phyloP scores from a whole-genome alignment of 805 yeast species.

The Phaffomyces opuntiae region DNA sequence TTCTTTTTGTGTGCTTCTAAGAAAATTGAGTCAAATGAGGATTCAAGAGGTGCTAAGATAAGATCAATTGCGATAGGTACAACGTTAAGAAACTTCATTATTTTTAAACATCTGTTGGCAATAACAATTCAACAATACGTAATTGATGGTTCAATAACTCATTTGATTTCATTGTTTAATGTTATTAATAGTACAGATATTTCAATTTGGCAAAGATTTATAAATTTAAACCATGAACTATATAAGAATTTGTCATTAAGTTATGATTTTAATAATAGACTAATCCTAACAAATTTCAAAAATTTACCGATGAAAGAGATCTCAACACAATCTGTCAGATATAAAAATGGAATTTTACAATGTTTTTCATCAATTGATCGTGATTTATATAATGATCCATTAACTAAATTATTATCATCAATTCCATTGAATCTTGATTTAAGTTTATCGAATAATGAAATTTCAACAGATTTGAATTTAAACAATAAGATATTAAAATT shows the following conservation, averaged over 20 bases:
- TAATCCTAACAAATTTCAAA: conserved; percentile 17
- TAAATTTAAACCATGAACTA: conserved; percentile 8
- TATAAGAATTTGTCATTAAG: conserved; percentile 14
- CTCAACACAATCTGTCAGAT: conserved; percentile 11
- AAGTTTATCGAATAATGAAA: conserved; percentile 14
- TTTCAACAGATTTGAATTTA: conserved; percentile 20
- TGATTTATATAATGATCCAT: conserved; percentile 20
- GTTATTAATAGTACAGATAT: conserved; percentile 17
- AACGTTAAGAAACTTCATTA: conserved; percentile 41
- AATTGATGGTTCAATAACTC: conserved; percentile 13
- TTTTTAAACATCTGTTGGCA: conserved; percentile 51
- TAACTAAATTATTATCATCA: conserved; percentile 27
- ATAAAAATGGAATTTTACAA: conserved; percentile 18
- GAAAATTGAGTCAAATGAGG: conserved; percentile 31
- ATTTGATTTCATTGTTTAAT: conserved; percentile 17
- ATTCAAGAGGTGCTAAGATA: conserved; percentile 52
- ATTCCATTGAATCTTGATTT: conserved; percentile 25
- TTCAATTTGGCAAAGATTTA: conserved; percentile 17
- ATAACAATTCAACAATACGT: conserved; percentile 38
- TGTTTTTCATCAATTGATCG: conserved; percentile 25
- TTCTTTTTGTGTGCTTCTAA: conserved; percentile 54
- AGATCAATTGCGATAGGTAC: conserved; percentile 56
- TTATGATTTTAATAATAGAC: conserved; percentile 15
- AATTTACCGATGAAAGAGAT: conserved; percentile 14
- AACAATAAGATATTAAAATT: conserved; percentile 22